These are phyloP conservation scores for Penicillium cinerascens DNA, from an alignment of 495 filamentous ascomycete species.

Conservation along the genomic window DNA sequence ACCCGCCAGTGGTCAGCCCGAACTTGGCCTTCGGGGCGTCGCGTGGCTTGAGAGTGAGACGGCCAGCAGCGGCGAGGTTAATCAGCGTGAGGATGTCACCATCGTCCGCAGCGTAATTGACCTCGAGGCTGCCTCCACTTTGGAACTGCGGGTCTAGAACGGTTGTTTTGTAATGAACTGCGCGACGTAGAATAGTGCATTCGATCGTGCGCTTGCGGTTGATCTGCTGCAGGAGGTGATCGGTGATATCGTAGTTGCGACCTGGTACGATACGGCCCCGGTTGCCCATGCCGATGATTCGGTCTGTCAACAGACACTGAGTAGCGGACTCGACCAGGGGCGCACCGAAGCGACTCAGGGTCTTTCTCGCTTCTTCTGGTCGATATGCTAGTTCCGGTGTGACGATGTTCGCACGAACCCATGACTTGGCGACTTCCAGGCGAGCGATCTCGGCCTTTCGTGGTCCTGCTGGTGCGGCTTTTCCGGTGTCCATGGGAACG, in stretches of 20 bases:
- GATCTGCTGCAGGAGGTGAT: slow-evolving; percentile 49
- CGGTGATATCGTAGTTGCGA: slow-evolving; percentile 56
- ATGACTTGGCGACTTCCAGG: slow-evolving; percentile 52
- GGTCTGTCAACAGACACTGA: slow-evolving; percentile 54
- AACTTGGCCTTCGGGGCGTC: slow-evolving; percentile 65
- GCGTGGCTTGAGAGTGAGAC: slow-evolving; percentile 51
- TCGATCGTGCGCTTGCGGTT: slow-evolving; percentile 44
- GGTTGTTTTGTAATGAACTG: slow-evolving; percentile 54
- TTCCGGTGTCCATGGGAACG: slow-evolving; percentile 20
- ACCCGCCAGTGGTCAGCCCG: slow-evolving; percentile 68
- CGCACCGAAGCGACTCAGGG: slow-evolving; percentile 42
- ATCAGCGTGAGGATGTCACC: slow-evolving; percentile 66
- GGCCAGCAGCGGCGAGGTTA: slow-evolving; percentile 61
- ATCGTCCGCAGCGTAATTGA: slow-evolving; percentile 47
- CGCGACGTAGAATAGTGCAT: slow-evolving; percentile 47
- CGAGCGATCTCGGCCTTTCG: slow-evolving; percentile 22
- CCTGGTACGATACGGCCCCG: slow-evolving; percentile 50
- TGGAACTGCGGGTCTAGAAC: slow-evolving; percentile 54
- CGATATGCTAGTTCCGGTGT: slow-evolving; percentile 51
- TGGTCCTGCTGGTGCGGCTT: not conserved
- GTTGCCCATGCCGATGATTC: slow-evolving; percentile 57
- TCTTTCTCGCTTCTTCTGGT: slow-evolving; percentile 34
- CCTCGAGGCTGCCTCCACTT: slow-evolving; percentile 21
- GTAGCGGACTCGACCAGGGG: slow-evolving; percentile 52
- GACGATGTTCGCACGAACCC: slow-evolving; percentile 56